Evolutionary conservation across 495 filamentous ascomycete species (phyloP).

Genomic region (Lichina pygmaea): DNA sequence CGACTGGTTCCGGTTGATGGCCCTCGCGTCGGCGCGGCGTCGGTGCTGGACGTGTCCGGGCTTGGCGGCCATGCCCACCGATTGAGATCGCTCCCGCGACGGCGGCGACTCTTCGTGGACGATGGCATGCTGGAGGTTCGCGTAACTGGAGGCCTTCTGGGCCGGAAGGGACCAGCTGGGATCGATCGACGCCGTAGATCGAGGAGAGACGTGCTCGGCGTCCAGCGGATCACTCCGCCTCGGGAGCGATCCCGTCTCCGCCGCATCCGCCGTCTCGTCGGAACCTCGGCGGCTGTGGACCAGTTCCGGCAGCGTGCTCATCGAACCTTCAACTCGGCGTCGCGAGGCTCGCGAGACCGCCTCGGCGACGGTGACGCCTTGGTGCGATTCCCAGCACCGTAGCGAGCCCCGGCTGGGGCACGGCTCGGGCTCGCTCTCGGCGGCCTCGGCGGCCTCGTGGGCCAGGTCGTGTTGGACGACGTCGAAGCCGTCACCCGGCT

Average conservation of each 20-base stretch:
- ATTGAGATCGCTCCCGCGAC: neutral
- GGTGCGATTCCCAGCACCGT: neutral
- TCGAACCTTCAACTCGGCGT: neutral
- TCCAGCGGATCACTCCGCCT: neutral
- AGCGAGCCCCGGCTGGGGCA: neutral
- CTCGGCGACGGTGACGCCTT: neutral
- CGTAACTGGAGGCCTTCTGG: neutral
- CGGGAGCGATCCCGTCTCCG: neutral
- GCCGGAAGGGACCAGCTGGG: neutral
- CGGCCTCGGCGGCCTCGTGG: neutral
- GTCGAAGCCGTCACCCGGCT: too few species aligned
- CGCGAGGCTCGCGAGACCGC: neutral
- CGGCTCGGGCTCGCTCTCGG: neutral
- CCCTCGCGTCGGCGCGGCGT: neutral
- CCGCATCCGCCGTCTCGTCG: neutral
- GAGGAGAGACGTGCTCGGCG: too few species aligned
- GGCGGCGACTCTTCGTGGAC: neutral
- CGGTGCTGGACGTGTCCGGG: too few species aligned
- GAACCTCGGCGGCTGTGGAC: neutral
- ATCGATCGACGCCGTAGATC: neutral
- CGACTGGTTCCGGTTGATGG: neutral
- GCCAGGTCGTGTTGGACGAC: neutral
- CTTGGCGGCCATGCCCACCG: neutral
- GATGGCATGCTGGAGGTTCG: neutral
- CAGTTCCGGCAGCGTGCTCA: neutral